Percentiles rank a stretch among this genome's conserved stretches.
phyloP scores from a whole-genome alignment of 441 rosid genomes.

The Adansonia rubrostipa region DNA sequence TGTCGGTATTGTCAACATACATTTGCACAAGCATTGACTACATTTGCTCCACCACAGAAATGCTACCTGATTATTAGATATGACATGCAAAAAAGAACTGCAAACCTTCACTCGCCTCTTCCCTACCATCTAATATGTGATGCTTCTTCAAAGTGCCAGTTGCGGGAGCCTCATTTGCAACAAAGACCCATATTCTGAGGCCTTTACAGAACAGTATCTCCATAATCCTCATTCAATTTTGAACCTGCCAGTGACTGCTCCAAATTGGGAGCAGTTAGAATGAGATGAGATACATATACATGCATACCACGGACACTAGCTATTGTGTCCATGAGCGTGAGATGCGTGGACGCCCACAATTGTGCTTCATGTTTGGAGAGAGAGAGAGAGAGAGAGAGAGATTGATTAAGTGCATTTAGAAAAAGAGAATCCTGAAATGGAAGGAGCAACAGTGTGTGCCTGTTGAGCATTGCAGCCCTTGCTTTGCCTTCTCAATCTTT shows the following conservation, averaged over 20 bases:
- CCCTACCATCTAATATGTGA: conserved; percentile 44
- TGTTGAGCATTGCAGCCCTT: conserved; percentile 69
- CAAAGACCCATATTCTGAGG: conserved; percentile 50
- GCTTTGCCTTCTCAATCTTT: conserved; percentile 91
- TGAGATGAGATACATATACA: conserved; percentile 2
- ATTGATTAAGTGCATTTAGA: conserved; percentile 19
- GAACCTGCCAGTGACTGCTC: conserved; percentile 63
- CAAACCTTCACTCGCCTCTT: conserved; percentile 61
- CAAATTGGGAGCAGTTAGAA: conserved; percentile 32
- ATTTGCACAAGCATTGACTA: not conserved
- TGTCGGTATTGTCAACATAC: not conserved
- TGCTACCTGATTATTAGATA: not conserved
- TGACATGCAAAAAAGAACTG: conserved; percentile 33
- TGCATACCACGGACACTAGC: not conserved
- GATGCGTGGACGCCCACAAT: not conserved
- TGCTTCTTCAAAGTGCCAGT: conserved; percentile 48
- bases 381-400: not conserved
- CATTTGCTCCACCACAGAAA: not conserved
- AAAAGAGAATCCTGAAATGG: conserved; percentile 40
- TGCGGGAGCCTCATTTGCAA: conserved; percentile 48
- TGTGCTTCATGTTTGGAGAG: not conserved
- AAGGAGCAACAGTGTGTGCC: conserved; percentile 55
- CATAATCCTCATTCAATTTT: conserved; percentile 64
- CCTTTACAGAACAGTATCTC: conserved; percentile 80
- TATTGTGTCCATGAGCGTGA: not conserved